phyloP scores from a whole-genome alignment of 2,329 filamentous ascomycete genomes.

The Leptographium galeiforme region DNA sequence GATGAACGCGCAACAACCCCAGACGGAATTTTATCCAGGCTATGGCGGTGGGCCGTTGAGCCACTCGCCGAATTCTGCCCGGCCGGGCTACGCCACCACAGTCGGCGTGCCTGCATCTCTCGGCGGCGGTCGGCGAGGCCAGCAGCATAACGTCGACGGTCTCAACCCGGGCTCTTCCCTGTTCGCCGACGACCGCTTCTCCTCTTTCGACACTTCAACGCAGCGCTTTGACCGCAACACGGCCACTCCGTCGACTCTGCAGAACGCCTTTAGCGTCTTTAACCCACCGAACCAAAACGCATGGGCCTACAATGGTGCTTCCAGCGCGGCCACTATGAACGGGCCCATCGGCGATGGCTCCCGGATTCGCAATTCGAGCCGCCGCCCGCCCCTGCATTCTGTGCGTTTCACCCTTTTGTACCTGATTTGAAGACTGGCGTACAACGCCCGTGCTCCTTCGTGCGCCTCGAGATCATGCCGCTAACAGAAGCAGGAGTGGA shows the following conservation, averaged over 20 bases:
- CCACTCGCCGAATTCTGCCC: constrained; percentile 60
- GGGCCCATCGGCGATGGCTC: constrained; percentile 52
- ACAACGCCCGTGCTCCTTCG: constrained; percentile 7
- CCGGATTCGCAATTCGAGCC: constrained; percentile 37
- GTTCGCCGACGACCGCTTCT: constrained; percentile 57
- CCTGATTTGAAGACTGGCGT: too few species aligned
- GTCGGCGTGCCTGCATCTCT: constrained; percentile 23
- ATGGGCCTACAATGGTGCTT: constrained; percentile 57
- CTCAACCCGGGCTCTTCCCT: constrained; percentile 52
- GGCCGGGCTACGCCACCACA: constrained; percentile 48
- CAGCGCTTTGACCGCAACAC: constrained; percentile 30
- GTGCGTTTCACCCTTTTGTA: constrained; percentile 29
- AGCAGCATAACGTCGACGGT: constrained; percentile 66
- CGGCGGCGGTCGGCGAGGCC: constrained; percentile 51
- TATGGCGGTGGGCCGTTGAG: constrained; percentile 38
- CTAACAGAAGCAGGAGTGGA: constrained; percentile 12
- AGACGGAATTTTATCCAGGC: constrained; percentile 54
- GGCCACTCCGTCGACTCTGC: constrained; percentile 21
- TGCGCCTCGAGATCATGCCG: not conserved
- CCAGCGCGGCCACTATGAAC: constrained; percentile 46
- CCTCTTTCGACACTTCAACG: constrained; percentile 43
- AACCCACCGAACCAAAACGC: constrained; percentile 48
- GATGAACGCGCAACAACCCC: constrained; percentile 42
- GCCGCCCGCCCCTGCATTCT: constrained; percentile 53
- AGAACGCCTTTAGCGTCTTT: constrained; percentile 31